Conservation (phyloP, 495 filamentous ascomycete genomes). For the Cladorrhinum samala region DNA sequence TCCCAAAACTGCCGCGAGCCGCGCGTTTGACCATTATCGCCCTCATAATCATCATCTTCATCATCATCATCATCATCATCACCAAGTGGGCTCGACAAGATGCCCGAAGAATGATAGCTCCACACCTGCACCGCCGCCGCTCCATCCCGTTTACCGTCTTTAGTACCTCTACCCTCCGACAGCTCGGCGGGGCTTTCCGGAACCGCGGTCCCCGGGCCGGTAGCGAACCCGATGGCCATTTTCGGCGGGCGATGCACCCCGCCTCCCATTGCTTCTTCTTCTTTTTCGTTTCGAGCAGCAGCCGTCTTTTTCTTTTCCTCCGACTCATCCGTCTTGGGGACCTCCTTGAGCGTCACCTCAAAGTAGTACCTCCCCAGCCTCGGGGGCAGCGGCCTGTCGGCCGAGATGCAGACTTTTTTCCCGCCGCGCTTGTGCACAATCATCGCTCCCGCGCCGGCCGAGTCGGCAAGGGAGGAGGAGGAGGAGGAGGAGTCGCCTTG, state of each 20-base stretch:
- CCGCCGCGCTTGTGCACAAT: conserved; percentile 4
- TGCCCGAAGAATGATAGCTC: conserved; percentile 17
- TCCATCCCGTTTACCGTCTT: background rate
- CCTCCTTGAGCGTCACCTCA: conserved; percentile 11
- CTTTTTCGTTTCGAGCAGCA: background rate
- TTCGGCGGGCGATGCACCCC: background rate
- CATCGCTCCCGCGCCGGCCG: conserved; percentile 1
- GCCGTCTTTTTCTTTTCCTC: background rate
- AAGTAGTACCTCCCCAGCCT: conserved; percentile 24
- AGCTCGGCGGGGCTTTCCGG: no score
- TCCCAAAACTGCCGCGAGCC: background rate
- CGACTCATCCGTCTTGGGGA: background rate
- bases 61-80: background rate
- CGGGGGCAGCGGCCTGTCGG: conserved; percentile 18
- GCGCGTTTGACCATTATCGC: no score
- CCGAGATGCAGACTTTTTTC: conserved; percentile 10
- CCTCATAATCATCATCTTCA: background rate
- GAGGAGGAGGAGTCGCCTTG: no score
- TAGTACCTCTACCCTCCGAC: background rate
- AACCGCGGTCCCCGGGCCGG: background rate
- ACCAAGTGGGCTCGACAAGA: conserved; percentile 1
- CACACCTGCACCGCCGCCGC: conserved; percentile 8
- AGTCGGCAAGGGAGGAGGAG: no score
- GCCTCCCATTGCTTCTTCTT: background rate
- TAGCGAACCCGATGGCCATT: conserved; percentile 21